Evolutionary conservation across 1,139 yeast species (phyloP).

Genomic region (Groenewaldozyma auringiensis): DNA sequence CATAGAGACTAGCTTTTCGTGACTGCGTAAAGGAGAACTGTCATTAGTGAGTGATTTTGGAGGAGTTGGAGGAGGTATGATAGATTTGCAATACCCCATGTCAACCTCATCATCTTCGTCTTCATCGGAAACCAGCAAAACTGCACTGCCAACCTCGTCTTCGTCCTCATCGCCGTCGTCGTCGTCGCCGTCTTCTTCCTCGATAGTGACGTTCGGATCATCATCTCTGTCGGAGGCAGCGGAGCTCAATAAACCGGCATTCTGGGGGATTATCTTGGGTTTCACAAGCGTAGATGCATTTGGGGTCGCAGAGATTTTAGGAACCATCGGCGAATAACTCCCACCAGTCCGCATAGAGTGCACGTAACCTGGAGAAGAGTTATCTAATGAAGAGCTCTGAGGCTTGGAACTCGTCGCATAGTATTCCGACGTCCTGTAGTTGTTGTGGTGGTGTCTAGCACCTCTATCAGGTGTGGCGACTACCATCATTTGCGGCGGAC

Average conservation of each 20-base stretch:
- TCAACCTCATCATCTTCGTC: not conserved
- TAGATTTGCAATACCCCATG: not conserved
- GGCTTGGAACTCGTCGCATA: not conserved
- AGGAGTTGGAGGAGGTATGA: conserved; percentile 1
- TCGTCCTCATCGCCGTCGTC: not conserved
- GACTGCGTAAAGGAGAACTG: not conserved
- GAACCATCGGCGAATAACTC: too few species aligned
- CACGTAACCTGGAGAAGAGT: not conserved
- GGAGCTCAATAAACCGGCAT: too few species aligned
- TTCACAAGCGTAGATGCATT: not conserved
- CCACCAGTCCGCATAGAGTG: too few species aligned
- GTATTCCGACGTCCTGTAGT: not conserved
- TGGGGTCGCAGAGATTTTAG: too few species aligned
- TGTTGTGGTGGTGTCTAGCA: too few species aligned
- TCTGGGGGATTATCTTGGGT: not conserved
- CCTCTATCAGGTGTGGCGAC: too few species aligned
- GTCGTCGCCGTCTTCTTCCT: not conserved
- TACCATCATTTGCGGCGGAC: not conserved
- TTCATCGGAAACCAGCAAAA: not conserved
- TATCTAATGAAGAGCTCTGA: not conserved
- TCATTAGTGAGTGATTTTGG: not conserved
- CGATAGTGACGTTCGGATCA: too few species aligned
- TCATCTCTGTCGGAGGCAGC: too few species aligned
- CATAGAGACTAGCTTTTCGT: not conserved
- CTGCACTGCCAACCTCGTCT: not conserved